Percentiles rank a stretch among this genome's conserved stretches.
Evolutionary conservation across 2,329 filamentous ascomycete genomes (phyloP).

Genomic region (Aspergillus aculeatinus): DNA sequence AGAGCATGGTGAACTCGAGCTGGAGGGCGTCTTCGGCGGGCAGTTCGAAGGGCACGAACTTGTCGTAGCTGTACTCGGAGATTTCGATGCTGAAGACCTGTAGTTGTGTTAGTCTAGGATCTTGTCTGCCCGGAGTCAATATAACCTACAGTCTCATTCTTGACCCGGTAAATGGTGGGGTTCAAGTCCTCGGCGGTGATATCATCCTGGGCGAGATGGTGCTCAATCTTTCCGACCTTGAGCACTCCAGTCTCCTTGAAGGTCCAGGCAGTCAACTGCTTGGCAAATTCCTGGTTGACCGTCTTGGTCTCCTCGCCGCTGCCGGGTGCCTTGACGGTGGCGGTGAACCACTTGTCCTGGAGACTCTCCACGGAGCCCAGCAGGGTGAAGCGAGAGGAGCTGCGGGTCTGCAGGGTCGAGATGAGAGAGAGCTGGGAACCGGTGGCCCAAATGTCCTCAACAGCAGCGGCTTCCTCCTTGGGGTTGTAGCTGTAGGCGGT

Average conservation of each 20-base stretch:
- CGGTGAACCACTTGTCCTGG: conserved; percentile 84
- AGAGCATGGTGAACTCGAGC: conserved; percentile 98
- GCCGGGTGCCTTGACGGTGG: conserved; percentile 62
- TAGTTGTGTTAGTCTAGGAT: conserved; percentile 4
- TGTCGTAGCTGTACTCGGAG: conserved; percentile 76
- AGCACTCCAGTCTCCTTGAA: conserved; percentile 93
- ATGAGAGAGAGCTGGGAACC: conserved; percentile 81
- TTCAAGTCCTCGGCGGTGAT: conserved; percentile 57
- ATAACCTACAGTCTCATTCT: conserved; percentile 86
- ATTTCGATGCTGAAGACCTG: conserved; percentile 85
- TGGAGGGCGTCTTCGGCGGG: conserved; percentile 73
- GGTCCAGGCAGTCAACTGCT: conserved; percentile 85
- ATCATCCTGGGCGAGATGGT: conserved; percentile 60
- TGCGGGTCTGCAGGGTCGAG: conserved; percentile 85
- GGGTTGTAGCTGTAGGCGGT: conserved; percentile 94
- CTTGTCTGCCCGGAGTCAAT: no score
- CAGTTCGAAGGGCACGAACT: conserved; percentile 71
- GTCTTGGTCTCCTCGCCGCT: conserved; percentile 61
- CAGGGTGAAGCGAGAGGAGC: conserved; percentile 85
- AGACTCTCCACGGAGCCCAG: conserved; percentile 84
- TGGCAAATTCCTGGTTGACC: conserved; percentile 80
- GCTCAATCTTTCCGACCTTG: conserved; percentile 77
- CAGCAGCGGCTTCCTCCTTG: conserved; percentile 71
- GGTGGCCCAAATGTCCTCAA: conserved; percentile 82
- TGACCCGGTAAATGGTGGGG: conserved; percentile 88